Base-by-base conservation (phyloP, 805 yeast species). In the Hanseniaspora nectarophila region DNA sequence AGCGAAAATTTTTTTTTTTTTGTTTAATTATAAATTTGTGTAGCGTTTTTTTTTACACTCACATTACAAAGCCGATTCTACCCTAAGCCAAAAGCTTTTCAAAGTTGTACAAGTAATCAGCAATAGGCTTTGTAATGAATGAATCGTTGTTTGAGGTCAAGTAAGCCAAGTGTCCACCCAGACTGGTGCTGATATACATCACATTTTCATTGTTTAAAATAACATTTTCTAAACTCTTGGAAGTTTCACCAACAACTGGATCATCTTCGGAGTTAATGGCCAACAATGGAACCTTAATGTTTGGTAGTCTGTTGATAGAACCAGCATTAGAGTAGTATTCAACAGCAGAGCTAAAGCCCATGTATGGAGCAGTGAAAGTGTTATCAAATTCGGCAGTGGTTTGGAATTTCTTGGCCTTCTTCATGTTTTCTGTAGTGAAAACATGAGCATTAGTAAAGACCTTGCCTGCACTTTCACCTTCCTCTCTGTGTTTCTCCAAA, bases 81-180 rank as follows among this genome's bases (percentile, higher is more conserved):
- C 7, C 10, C n/a, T 38, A 42, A n/a, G 34, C 34, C 24, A 70
- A 65, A 5, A 56, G 45, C n/a, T 62, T 60, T 29, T 64, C 65
- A 60, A 73, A 73, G n/a, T 66, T 66, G 33, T 55, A 55, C 31
- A 75, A 67, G 59, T 65, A 73, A 18, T 69, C 62, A 16, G 67
- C 67, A 34, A 75, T 66, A 47, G 72, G 72, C 29, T 66, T 62
- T 10, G 69, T 63, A 35, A 70, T 74, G 80, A 81, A 76, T 48
- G 76, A 70, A 29, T 71, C 67, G 35, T 73, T 70, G 39, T 72
- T 63, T 7, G 61, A 57, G 51, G 74, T 70, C 37, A 75, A 60
- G 53, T 69, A 76, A 1, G 76, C 83, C 60, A 82, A 71, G 62
- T 83, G 92, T 7, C 90, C 90, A 56, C 92, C 92, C 13, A 78